These are phyloP conservation scores for Kwoniella newhampshirensis DNA, from an alignment of 768 basidiomycete genomes.

Conservation along the genomic window DNA sequence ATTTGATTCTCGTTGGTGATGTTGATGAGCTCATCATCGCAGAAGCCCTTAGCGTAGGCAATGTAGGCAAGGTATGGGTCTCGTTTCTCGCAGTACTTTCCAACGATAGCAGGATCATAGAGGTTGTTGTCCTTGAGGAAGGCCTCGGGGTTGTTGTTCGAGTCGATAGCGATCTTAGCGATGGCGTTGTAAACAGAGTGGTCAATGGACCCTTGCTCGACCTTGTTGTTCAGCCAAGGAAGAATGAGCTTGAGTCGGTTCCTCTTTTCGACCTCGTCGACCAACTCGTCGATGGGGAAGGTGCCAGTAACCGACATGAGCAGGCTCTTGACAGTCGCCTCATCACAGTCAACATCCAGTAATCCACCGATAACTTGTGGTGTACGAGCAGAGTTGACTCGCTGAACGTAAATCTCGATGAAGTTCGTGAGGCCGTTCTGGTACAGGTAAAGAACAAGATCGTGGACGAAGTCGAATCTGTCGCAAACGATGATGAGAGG, in stretches of 20 bases:
- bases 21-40: constrained; percentile 92
- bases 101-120: constrained; percentile 94
- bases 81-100: constrained; percentile 98
- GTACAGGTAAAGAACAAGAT: constrained; percentile 95
- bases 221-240: constrained; percentile 92
- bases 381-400: constrained; percentile 93
- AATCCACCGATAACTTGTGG: constrained; percentile 96
- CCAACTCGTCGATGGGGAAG: constrained; percentile 97
- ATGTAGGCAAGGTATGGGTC: constrained; percentile 99
- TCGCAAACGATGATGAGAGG: constrained; percentile 99
- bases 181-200: constrained; percentile 92
- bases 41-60: constrained; percentile 98
- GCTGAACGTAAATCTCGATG: constrained; percentile 99
- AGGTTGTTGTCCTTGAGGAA: constrained; percentile 99
- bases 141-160: constrained; percentile 94
- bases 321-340: constrained; percentile 90
- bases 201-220: constrained; percentile 91
- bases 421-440: constrained; percentile 95
- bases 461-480: constrained; percentile 99
- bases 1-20: constrained; percentile 99
- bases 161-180: constrained; percentile 98
- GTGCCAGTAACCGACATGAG: constrained; percentile 91
- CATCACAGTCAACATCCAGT: constrained; percentile 97
- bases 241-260: constrained; percentile 95
- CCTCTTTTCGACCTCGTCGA: constrained; percentile 92